Conservation (phyloP, 1,139 yeast species). For the Hansenula sp. region DNA sequence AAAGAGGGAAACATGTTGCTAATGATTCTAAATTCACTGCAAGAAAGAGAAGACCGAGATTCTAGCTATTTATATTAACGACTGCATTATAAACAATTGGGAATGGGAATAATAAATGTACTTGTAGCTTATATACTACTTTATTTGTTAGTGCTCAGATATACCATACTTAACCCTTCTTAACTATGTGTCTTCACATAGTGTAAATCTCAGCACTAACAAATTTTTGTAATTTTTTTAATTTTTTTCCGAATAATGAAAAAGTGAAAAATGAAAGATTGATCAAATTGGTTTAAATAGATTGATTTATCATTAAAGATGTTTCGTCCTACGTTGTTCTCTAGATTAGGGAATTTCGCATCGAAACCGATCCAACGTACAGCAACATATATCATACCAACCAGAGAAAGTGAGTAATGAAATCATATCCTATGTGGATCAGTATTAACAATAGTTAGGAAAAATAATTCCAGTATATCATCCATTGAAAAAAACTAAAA, state of each 20-base stretch:
- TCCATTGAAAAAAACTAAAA: slow-evolving; percentile 21
- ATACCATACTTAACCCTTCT: not conserved
- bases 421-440: slow-evolving; percentile 3
- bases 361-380: slow-evolving; percentile 7
- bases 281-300: no score
- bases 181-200: no score
- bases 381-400: slow-evolving; percentile 18
- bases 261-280: no score
- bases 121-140: not conserved
- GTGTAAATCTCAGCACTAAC: slow-evolving; percentile 3
- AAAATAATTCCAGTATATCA: slow-evolving; percentile 31
- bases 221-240: not conserved
- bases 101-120: no score
- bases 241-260: not conserved
- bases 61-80: no score
- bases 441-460: slow-evolving; percentile 18
- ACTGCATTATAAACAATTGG: no score
- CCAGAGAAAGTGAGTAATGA: slow-evolving; percentile 14
- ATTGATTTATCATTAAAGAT: no score
- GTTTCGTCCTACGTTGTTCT: slow-evolving; percentile 6
- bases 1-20: slow-evolving; percentile 87
- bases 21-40: slow-evolving; percentile 90
- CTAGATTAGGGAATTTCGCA: not conserved
- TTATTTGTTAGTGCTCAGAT: not conserved
- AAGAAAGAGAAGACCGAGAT: slow-evolving; percentile 84